Conservation (phyloP, 805 yeast species). For the Candida bentonensis region DNA sequence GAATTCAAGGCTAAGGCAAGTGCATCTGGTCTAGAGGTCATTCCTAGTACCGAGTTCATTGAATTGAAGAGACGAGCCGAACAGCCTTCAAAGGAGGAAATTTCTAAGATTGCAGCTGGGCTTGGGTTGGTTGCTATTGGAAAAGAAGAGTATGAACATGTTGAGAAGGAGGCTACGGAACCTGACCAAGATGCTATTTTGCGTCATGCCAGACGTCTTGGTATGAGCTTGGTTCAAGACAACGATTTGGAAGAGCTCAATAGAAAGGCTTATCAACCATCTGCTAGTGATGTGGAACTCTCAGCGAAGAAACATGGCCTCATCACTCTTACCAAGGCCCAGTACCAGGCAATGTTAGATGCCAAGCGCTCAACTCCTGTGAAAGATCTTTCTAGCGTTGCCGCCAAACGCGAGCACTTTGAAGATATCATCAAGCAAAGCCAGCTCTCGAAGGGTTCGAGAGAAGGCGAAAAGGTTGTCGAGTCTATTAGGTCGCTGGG, state of each 20-base stretch:
- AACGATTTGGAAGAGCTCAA: constrained; percentile 10
- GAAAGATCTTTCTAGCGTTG: constrained; percentile 10
- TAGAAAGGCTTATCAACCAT: constrained; percentile 18
- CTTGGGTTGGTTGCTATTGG: constrained; percentile 18
- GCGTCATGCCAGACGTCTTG: constrained; percentile 4
- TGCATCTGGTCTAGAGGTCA: background rate
- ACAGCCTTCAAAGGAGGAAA: constrained; percentile 10
- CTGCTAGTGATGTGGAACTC: constrained; percentile 13
- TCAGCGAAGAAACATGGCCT: constrained; percentile 18
- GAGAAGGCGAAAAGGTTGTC: constrained; percentile 15
- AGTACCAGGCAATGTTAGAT: constrained; percentile 3
- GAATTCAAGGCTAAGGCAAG: constrained; percentile 6
- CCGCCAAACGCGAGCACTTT: constrained; percentile 19
- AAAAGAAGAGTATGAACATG: constrained; percentile 7
- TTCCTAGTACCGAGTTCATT: background rate
- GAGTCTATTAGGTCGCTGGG: constrained; percentile 21
- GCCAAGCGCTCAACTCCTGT: constrained; percentile 3
- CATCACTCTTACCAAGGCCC: constrained; percentile 13
- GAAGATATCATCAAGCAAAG: constrained; percentile 16
- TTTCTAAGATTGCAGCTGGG: constrained; percentile 7
- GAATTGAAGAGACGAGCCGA: constrained; percentile 1
- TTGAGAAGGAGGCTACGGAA: constrained; percentile 5
- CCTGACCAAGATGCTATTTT: constrained; percentile 11
- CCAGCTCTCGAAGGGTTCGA: constrained; percentile 4
- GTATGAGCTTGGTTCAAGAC: constrained; percentile 6